These are phyloP conservation scores for Monosporascus sp. DNA, from an alignment of 2,329 filamentous ascomycete species.

Conservation along the genomic window DNA sequence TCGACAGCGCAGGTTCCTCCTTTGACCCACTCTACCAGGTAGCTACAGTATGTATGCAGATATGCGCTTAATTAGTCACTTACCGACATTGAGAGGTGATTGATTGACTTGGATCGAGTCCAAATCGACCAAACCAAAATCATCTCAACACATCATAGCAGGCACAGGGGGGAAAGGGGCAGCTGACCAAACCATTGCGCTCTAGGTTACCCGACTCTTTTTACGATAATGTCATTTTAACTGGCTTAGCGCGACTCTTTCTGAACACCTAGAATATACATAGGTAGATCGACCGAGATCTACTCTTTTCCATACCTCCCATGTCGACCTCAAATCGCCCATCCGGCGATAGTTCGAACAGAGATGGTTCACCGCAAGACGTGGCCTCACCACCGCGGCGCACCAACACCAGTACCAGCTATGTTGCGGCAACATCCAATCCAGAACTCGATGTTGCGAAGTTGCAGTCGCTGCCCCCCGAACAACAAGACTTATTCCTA, in stretches of 20 bases:
- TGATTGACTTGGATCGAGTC: too few relatives aligned
- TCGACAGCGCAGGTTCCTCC: too few relatives aligned
- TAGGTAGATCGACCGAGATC: not conserved
- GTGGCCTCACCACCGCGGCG: constrained; percentile 5
- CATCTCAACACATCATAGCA: not conserved
- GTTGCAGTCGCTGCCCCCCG: constrained; percentile 80
- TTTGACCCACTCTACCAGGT: too few relatives aligned
- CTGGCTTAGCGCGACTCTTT: too few relatives aligned
- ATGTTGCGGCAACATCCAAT: constrained; percentile 39
- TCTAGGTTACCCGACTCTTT: not conserved
- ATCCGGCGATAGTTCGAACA: constrained; percentile 10
- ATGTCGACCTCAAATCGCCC: not conserved
- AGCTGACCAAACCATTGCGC: not conserved
- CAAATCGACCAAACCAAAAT: too few relatives aligned
- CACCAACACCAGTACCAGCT: constrained; percentile 22
- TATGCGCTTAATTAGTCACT: too few relatives aligned
- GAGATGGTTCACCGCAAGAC: constrained; percentile 22
- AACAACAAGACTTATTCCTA: constrained; percentile 94
- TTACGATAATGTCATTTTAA: too few relatives aligned
- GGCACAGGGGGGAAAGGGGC: not conserved
- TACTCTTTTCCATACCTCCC: not conserved
- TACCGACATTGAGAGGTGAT: too few relatives aligned
- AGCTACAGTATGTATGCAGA: too few relatives aligned
- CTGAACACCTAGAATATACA: too few relatives aligned
- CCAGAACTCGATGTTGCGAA: constrained; percentile 86